Percentiles rank a stretch among this genome's conserved stretches.
Conservation (phyloP, 106 monocot genomes). For the Apostasia ramifera region DNA sequence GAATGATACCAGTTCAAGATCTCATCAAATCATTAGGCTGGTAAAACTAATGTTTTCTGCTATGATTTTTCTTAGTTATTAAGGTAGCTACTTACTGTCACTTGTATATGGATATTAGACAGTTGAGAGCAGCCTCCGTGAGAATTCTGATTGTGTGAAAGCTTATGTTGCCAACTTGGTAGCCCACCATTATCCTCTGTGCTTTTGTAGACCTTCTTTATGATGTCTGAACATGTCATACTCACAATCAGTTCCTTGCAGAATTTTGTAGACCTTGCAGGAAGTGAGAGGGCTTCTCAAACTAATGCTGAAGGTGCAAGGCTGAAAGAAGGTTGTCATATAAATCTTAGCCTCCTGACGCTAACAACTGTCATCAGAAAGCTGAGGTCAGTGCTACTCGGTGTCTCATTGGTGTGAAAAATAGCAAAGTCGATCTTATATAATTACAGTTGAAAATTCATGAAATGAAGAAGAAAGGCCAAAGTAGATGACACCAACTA, state of each 20-base stretch:
- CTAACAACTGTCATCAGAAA: slow-evolving; percentile 96
- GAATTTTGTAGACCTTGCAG: slow-evolving; percentile 99
- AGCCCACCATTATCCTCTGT: neutral
- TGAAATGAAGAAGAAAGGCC: too few species aligned
- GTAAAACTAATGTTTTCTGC: slow-evolving; percentile 19
- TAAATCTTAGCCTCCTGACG: slow-evolving; percentile 91
- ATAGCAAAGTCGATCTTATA: too few species aligned
- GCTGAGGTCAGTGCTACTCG: slow-evolving; percentile 48
- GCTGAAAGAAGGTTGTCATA: slow-evolving; percentile 96
- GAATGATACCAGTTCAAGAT: slow-evolving; percentile 96
- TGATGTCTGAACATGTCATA: neutral
- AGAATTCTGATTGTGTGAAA: slow-evolving; percentile 77
- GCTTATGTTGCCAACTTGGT: slow-evolving; percentile 93
- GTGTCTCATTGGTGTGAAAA: too few species aligned
- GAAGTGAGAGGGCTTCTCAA: slow-evolving; percentile 90
- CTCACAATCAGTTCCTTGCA: slow-evolving; percentile 23
- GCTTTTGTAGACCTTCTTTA: neutral
- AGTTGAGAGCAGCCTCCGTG: slow-evolving; percentile 77
- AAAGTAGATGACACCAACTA: too few species aligned
- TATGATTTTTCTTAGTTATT: neutral
- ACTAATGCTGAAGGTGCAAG: slow-evolving; percentile 88
- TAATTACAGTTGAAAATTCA: too few species aligned
- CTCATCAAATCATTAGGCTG: slow-evolving; percentile 98
- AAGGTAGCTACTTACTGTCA: neutral
- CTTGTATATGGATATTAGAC: slow-evolving; percentile 33